A percentile compares a stretch with the other conserved stretches of the same genome.
Evolutionary conservation across 495 filamentous ascomycete genomes (phyloP).

Genomic region (Saxophila tyrrhenica): DNA sequence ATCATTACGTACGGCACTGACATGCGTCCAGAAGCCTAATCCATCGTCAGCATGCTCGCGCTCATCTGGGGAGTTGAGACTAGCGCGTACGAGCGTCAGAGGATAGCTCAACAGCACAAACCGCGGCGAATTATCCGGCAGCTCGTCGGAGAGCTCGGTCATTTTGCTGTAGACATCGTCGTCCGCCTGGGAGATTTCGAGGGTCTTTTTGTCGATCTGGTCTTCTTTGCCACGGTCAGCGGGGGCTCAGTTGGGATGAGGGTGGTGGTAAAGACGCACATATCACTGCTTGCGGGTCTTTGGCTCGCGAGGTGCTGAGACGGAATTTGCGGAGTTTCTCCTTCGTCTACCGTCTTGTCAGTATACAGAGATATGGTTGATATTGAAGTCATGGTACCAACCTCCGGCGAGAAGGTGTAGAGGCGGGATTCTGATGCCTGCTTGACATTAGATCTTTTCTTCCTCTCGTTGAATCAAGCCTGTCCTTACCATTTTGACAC

Average conservation of each 20-base stretch:
- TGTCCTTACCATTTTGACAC: too few relatives aligned
- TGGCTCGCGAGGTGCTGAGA: constrained; percentile 76
- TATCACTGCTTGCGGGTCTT: constrained; percentile 78
- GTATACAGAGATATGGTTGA: too few relatives aligned
- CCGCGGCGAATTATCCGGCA: constrained; percentile 83
- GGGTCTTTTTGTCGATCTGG: constrained; percentile 71
- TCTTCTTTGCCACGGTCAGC: constrained; percentile 40
- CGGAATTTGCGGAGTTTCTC: constrained; percentile 86
- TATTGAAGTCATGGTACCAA: too few relatives aligned
- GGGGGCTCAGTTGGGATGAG: neutral
- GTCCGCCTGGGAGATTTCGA: constrained; percentile 73
- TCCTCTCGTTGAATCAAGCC: too few relatives aligned
- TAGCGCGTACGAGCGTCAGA: constrained; percentile 58
- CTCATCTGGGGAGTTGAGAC: neutral
- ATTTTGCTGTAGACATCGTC: constrained; percentile 69
- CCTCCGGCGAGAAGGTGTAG: constrained; percentile 74
- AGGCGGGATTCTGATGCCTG: constrained; percentile 75
- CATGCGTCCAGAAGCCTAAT: constrained; percentile 48
- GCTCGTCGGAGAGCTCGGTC: constrained; percentile 68
- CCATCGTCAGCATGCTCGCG: neutral
- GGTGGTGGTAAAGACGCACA: constrained; percentile 46
- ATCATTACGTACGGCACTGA: constrained; percentile 82
- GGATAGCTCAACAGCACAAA: constrained; percentile 88
- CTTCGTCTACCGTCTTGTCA: constrained; percentile 47
- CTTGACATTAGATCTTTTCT: neutral